These are phyloP conservation scores for Fusarium tupiense DNA, from an alignment of 2,329 filamentous ascomycete species.

Conservation along the genomic window DNA sequence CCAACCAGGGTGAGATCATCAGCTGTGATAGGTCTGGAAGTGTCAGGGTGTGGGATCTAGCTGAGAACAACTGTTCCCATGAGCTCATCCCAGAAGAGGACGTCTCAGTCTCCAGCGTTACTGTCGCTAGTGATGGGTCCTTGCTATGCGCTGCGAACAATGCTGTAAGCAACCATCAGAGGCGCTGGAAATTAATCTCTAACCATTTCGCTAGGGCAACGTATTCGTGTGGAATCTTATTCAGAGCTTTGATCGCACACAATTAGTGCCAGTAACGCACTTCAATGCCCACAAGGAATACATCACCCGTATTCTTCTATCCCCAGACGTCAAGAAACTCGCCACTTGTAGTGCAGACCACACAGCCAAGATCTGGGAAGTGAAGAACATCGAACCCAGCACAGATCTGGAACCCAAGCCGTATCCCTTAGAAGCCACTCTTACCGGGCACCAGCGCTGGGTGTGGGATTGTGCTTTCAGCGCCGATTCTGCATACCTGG, in stretches of 20 bases:
- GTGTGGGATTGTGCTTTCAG: constrained; percentile 98
- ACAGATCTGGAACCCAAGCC: constrained; percentile 60
- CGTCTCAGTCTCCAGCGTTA: constrained; percentile 91
- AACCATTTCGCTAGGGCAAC: constrained; percentile 74
- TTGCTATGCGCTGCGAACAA: constrained; percentile 95
- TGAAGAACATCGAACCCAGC: constrained; percentile 73
- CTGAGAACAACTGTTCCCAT: constrained; percentile 96
- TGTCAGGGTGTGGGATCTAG: constrained; percentile 94
- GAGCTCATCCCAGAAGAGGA: constrained; percentile 97
- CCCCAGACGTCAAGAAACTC: constrained; percentile 91
- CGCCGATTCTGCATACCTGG: constrained; percentile 90
- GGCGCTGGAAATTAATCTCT: background rate
- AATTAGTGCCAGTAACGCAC: constrained; percentile 85
- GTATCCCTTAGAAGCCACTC: constrained; percentile 85
- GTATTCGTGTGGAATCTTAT: constrained; percentile 97
- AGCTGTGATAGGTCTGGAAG: constrained; percentile 94
- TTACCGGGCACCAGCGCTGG: constrained; percentile 93
- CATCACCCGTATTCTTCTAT: constrained; percentile 90
- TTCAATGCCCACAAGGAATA: constrained; percentile 93
- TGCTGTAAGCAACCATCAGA: constrained; percentile 65
- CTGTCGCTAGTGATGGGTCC: constrained; percentile 92
- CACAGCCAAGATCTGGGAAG: constrained; percentile 94
- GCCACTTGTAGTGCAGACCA: constrained; percentile 95
- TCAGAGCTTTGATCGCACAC: constrained; percentile 82
- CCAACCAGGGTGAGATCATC: constrained; percentile 97